phyloP scores from a whole-genome alignment of 192 early-diverging fungal genomes.

The Backusella luteola region DNA sequence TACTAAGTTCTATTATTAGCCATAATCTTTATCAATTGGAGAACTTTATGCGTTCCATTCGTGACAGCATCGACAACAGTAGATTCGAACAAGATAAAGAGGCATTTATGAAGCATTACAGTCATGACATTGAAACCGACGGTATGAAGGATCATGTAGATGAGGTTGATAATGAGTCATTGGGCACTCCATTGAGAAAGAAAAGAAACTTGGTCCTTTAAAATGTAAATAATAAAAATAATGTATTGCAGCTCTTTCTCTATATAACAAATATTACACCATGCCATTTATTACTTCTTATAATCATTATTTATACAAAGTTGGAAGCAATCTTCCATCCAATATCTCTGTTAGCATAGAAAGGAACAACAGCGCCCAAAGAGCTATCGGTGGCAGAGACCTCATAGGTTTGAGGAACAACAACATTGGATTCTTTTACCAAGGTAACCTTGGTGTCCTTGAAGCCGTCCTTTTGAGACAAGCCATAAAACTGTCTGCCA shows the following conservation, averaged over 20 bases:
- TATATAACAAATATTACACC: neutral
- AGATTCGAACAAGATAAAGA: slow-evolving; percentile 19
- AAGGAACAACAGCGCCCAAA: slow-evolving; percentile 75
- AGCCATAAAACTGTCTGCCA: slow-evolving; percentile 84
- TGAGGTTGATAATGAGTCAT: slow-evolving; percentile 25
- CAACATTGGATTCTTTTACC: slow-evolving; percentile 34
- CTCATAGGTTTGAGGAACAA: slow-evolving; percentile 57
- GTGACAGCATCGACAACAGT: slow-evolving; percentile 20
- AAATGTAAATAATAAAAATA: neutral
- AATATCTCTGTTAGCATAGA: slow-evolving; percentile 71
- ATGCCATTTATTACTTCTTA: neutral
- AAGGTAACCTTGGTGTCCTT: slow-evolving; percentile 41
- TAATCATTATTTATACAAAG: slow-evolving; percentile 14
- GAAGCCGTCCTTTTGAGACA: slow-evolving; percentile 54
- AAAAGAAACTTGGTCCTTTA: slow-evolving; percentile 29
- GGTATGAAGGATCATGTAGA: slow-evolving; percentile 21
- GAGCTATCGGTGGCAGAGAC: slow-evolving; percentile 40
- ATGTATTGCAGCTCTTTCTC: neutral
- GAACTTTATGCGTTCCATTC: slow-evolving; percentile 30
- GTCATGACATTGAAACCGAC: slow-evolving; percentile 26
- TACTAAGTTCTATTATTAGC: neutral
- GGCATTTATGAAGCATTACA: slow-evolving; percentile 30
- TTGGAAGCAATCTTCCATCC: slow-evolving; percentile 58
- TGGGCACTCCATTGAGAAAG: slow-evolving; percentile 33
- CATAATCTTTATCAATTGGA: slow-evolving; percentile 34